Evolutionary conservation across 1,284 basidiomycete species (phyloP).

Genomic region (Flammula alnicola): DNA sequence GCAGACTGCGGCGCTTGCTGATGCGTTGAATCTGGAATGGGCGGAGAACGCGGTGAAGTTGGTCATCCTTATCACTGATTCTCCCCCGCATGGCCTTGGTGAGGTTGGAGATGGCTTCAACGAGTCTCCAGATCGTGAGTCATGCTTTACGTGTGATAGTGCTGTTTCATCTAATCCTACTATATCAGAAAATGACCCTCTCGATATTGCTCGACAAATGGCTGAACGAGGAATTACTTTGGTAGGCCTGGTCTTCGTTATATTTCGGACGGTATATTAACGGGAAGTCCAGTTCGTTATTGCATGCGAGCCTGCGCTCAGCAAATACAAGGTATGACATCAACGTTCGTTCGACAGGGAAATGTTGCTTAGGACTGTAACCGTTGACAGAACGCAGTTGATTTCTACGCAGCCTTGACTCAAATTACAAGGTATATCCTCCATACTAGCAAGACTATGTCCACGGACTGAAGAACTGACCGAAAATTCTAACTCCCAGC

Average conservation of each 20-base stretch:
- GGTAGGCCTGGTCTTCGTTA: slow-evolving; percentile 15
- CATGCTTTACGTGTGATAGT: background rate
- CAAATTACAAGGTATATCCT: slow-evolving; percentile 27
- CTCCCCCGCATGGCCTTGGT: slow-evolving; percentile 81
- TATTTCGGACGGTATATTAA: background rate
- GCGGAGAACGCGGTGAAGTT: slow-evolving; percentile 79
- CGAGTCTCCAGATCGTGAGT: slow-evolving; percentile 32
- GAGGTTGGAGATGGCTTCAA: slow-evolving; percentile 32
- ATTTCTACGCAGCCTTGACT: slow-evolving; percentile 31
- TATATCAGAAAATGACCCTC: slow-evolving; percentile 29
- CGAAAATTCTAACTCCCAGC: slow-evolving; percentile 7
- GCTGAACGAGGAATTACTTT: slow-evolving; percentile 32
- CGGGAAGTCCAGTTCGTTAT: slow-evolving; percentile 28
- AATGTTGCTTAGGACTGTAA: background rate
- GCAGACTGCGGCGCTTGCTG: slow-evolving; percentile 82
- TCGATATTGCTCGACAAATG: slow-evolving; percentile 31
- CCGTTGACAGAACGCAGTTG: slow-evolving; percentile 25
- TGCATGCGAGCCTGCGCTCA: slow-evolving; percentile 32
- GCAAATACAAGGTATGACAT: slow-evolving; percentile 21
- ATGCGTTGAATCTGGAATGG: slow-evolving; percentile 79
- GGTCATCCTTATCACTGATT: slow-evolving; percentile 85
- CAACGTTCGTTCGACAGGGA: background rate
- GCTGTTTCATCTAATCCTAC: background rate
- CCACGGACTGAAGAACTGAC: background rate
- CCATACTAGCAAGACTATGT: too few species aligned